A percentile compares a stretch with the other conserved stretches of the same genome.
Evolutionary conservation across 306 rosid genomes (phyloP).

Genomic region (Glycine tomentella): DNA sequence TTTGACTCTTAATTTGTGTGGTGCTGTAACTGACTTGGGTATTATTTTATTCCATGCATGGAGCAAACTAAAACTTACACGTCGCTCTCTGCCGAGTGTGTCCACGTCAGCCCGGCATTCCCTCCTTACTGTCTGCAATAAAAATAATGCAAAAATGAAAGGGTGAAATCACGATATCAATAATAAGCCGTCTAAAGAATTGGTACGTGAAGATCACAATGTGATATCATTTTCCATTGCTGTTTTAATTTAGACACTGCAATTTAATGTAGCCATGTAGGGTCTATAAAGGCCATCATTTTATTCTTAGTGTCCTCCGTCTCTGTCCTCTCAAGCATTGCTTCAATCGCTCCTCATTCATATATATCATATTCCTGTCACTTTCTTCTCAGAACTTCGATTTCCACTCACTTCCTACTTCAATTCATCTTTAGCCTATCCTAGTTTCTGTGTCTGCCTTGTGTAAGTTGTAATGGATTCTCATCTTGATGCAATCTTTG

Average conservation of each 20-base stretch:
- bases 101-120: constrained; percentile 53
- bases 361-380: background rate
- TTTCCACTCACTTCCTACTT: background rate
- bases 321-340: constrained; percentile 44
- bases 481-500: constrained; percentile 38
- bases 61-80: no score
- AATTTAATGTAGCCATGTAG: background rate
- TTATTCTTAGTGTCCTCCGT: constrained; percentile 50
- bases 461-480: constrained; percentile 46
- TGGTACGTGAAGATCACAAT: constrained; percentile 47
- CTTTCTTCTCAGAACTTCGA: background rate
- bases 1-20: constrained; percentile 1
- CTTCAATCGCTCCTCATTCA: constrained; percentile 38
- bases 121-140: constrained; percentile 30
- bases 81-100: background rate
- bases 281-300: background rate
- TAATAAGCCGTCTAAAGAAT: constrained; percentile 15
- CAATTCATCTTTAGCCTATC: background rate
- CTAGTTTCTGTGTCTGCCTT: background rate
- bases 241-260: background rate
- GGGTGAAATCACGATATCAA: constrained; percentile 28
- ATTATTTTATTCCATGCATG: background rate
- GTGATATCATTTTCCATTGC: constrained; percentile 12
- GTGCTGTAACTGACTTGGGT: background rate
- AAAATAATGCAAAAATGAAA: background rate